A percentile compares a stretch with the other conserved stretches of the same genome.
Conservation (phyloP, 768 basidiomycete genomes). For the Lactifluus volemus region DNA sequence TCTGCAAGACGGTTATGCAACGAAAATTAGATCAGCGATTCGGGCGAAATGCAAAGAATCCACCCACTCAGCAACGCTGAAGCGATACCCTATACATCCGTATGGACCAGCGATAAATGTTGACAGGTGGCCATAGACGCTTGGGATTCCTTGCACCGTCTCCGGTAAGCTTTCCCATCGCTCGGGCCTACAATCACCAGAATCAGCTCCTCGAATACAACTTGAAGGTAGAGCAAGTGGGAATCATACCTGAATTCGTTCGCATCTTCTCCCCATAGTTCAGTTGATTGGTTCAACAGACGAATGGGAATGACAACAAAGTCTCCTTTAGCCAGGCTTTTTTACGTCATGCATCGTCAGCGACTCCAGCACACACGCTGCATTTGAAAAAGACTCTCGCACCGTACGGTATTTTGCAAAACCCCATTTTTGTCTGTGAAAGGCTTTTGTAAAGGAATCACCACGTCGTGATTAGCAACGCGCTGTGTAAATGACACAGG, state of each 20-base stretch:
- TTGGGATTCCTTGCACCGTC: conserved; percentile 6
- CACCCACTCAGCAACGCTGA: conserved; percentile 22
- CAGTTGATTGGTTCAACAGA: conserved; percentile 22
- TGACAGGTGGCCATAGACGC: conserved; percentile 17
- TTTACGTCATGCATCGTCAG: background rate
- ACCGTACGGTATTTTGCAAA: conserved; percentile 14
- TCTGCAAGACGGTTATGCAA: background rate
- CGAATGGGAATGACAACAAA: conserved; percentile 21
- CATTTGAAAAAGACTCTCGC: background rate
- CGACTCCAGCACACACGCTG: background rate
- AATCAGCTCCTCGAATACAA: background rate
- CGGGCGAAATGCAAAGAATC: too few relatives aligned
- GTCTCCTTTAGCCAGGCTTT: conserved; percentile 17
- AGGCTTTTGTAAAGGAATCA: conserved; percentile 25
- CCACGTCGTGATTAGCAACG: conserved; percentile 23
- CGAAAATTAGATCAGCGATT: background rate
- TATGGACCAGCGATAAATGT: background rate
- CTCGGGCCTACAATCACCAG: conserved; percentile 12
- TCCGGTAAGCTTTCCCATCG: conserved; percentile 18
- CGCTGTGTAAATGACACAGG: conserved; percentile 23
- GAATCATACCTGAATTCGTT: conserved; percentile 22
- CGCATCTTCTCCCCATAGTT: conserved; percentile 29
- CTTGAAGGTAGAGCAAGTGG: background rate
- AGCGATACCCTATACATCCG: conserved; percentile 26
- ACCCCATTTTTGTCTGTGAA: conserved; percentile 18